Evolutionary conservation across 2,329 filamentous ascomycete species (phyloP), one percentile per base, ranked within the genome.

Genomic region (Trichoderma sp.): DNA sequence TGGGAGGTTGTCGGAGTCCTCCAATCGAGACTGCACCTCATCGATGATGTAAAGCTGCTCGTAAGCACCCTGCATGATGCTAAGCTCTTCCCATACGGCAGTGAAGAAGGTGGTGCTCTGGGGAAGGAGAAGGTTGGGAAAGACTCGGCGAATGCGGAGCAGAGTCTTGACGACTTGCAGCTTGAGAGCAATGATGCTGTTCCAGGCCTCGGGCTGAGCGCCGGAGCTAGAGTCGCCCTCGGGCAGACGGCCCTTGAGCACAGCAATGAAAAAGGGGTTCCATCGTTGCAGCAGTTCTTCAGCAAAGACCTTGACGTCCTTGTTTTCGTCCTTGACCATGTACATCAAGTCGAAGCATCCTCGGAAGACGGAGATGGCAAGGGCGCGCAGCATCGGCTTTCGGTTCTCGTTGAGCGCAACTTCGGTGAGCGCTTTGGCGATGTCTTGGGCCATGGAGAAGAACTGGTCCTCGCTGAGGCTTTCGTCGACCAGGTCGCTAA

Each of bases 381-480:
- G 86, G 34, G 94, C 94, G 73, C 96, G 89, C 72, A 97, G 85
- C 73, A 90, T 89, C 11, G 92, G 87, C 79, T 93, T 94, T 76
- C 93, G 90, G 73, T 86, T 87, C 72, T 92, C 89, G 79, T 93
- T 93, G 71, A 93, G 86, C 15, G 95, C 94, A 47, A 97, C 92
- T 76, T 93, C 88, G 80, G 94, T 96, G 36, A 98, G 88, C 65
- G 92, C 90, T 77, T 91, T 92, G 79, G 98, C 91, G 72, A 99
- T 92, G 77, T 97, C 92, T 47, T 91, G 87, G 9, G 95, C 96
- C 76, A 97, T 93, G 72, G 88, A 88, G 81, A 98, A 98, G 86
- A 99, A 99, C 77, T 98, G 95, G 73, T 94, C 93, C 80, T 98
- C 95, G 78, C 91, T 97, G 81, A 99, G 88, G 75, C 93, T 94